Conservation (phyloP, 495 filamentous ascomycete species). For the Saxophila tyrrhenica region DNA sequence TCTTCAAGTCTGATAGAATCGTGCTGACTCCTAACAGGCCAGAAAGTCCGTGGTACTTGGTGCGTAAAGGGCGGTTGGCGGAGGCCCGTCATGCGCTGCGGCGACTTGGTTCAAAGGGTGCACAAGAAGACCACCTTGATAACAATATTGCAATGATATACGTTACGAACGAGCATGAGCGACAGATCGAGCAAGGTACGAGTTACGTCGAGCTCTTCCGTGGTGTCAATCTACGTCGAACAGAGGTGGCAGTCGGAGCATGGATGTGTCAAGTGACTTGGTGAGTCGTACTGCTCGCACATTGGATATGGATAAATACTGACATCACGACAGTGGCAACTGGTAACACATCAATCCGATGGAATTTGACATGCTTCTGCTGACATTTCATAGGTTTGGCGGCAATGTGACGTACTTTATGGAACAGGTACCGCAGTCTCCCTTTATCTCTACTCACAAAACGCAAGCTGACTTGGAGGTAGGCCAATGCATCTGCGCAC, state of each 20-base stretch:
- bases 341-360: constrained; percentile 2
- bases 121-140: not conserved
- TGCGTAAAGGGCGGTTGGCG: constrained; percentile 9
- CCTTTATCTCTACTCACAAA: too few species aligned
- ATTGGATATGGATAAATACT: too few species aligned
- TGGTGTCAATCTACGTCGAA: constrained; percentile 15
- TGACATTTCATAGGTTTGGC: too few species aligned
- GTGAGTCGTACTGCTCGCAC: too few species aligned
- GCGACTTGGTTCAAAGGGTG: not conserved
- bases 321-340: too few species aligned
- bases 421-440: too few species aligned
- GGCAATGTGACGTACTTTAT: too few species aligned
- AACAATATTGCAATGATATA: constrained; percentile 9
- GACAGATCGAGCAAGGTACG: constrained; percentile 1
- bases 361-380: constrained; percentile 2
- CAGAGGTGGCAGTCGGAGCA: constrained; percentile 9
- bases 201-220: constrained; percentile 13
- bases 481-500: constrained; percentile 4
- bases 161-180: constrained; percentile 15
- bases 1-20: not conserved
- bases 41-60: not conserved
- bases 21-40: not conserved
- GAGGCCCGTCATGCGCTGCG: constrained; percentile 5
- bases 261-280: constrained; percentile 16
- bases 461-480: too few species aligned